Evolutionary conservation across 768 basidiomycete species (phyloP).

Genomic region (Cytidiella melzeri): DNA sequence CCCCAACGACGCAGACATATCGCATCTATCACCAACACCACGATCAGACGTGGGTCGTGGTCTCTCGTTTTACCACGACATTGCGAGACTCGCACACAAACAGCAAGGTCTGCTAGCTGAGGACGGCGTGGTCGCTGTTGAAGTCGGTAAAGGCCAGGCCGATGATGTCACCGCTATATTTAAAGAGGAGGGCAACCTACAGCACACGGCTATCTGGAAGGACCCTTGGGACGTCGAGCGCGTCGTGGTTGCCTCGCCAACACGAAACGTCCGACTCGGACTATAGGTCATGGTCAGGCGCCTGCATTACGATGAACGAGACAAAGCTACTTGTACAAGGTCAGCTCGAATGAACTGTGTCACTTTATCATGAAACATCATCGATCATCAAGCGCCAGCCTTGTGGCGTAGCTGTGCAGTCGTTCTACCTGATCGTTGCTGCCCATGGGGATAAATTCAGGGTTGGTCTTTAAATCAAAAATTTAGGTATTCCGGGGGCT

Average conservation of each 20-base stretch:
- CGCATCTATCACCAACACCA: constrained; percentile 26
- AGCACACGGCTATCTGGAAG: constrained; percentile 58
- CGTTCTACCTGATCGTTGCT: no score
- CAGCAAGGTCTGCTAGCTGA: constrained; percentile 39
- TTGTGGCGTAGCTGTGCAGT: neutral
- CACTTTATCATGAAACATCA: no score
- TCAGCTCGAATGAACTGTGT: no score
- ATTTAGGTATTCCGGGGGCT: no score
- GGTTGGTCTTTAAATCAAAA: no score
- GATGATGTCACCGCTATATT: constrained; percentile 55
- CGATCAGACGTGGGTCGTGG: constrained; percentile 32
- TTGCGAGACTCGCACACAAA: constrained; percentile 50
- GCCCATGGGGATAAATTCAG: no score
- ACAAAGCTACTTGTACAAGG: no score
- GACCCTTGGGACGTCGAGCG: constrained; percentile 78
- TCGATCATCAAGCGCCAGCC: neutral
- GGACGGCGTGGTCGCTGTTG: constrained; percentile 61
- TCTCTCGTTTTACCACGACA: constrained; percentile 67
- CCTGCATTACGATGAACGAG: no score
- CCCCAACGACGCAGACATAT: neutral
- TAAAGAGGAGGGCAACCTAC: constrained; percentile 37
- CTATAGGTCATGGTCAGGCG: no score
- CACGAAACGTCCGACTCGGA: neutral
- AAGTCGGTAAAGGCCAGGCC: constrained; percentile 76
- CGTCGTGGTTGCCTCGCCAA: constrained; percentile 44